Base-by-base conservation (phyloP, 2,329 filamentous ascomycete genomes). In the Pseudogymnoascus sp. region DNA sequence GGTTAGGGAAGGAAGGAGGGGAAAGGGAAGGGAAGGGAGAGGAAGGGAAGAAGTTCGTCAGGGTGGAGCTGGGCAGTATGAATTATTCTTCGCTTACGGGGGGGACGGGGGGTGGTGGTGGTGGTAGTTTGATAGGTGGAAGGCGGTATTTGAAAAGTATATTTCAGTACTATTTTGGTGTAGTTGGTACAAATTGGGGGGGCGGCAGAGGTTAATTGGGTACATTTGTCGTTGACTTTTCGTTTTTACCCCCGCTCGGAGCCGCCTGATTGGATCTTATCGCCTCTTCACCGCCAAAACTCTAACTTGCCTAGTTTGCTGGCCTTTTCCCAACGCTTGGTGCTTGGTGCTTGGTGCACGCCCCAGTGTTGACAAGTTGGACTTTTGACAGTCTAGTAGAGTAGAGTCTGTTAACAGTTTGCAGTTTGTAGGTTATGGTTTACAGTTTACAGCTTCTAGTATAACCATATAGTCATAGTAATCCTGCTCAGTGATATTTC, bases 31-130 rank as follows among this genome's bases (percentile, higher is more conserved):
- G 58, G 60, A 63, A 60, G 62, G 61, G 64, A 64, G 65, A 59
- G 64, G 65, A 61, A 67, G 62, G 63, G 64, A 64, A 60, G 62
- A 62, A 64, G 65, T 63, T 61, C 62, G 62, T 63, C 60, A 61
- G 64, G 63, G 65, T 59, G 34, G 34, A 41, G 33, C 34, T 59
- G 41, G 41, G n/a, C 21, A 30, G 41, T 52, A 52, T 28, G 41
- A 52, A 52, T 52, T 18, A 52, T 30, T 52, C 41, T 52, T 52
- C 41, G 41, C 23, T 52, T 52, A 52, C 13, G 19, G 38, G n/a
- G n/a, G n/a, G n/a, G n/a, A n/a, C n/a, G n/a, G n/a, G n/a, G n/a
- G n/a, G n/a, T n/a, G n/a, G n/a, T n/a, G n/a, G 26, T 3, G 21
- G 23, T 18, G 41, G 41, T 52, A 52, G 23, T 18, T 30, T 10